Evolutionary conservation across 1,284 basidiomycete genomes (phyloP).

Genomic region (Baeospora myosura): DNA sequence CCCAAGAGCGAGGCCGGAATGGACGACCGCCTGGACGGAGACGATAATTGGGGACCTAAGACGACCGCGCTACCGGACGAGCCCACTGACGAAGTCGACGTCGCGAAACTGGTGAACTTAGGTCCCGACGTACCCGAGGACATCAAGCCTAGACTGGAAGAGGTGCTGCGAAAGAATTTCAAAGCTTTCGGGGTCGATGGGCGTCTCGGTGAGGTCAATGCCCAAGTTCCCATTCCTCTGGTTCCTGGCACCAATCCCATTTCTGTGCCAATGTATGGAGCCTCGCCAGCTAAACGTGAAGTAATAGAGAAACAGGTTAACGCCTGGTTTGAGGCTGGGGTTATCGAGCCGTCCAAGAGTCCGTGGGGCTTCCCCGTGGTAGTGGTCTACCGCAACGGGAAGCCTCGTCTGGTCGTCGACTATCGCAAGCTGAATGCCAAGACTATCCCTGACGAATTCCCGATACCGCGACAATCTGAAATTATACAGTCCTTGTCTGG

Average conservation of each 20-base stretch:
- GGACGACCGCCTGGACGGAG: not conserved
- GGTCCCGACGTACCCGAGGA: no score
- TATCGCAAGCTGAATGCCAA: conserved; percentile 25
- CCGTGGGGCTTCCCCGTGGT: conserved; percentile 14
- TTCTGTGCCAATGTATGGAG: conserved; percentile 12
- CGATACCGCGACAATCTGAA: conserved; percentile 22
- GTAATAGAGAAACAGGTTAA: no score
- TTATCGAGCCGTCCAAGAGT: conserved; percentile 15
- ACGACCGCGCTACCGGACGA: not conserved
- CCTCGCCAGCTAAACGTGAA: no score
- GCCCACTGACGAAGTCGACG: not conserved
- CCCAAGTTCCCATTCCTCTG: conserved; percentile 11
- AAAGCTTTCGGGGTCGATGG: conserved; percentile 21
- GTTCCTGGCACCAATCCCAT: conserved; percentile 11
- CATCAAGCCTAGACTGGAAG: not conserved
- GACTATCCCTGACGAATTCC: conserved; percentile 25
- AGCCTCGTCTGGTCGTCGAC: conserved; percentile 17
- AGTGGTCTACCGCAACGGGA: conserved; percentile 16
- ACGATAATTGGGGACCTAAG: not conserved
- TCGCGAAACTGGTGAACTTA: no score
- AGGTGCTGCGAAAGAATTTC: no score
- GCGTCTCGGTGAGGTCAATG: conserved; percentile 16
- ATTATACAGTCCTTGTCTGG: conserved; percentile 22
- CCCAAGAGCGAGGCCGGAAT: not conserved
- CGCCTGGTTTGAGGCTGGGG: conserved; percentile 13